phyloP scores from a whole-genome alignment of 2,329 filamentous ascomycete species.

The Fusarium sp. region DNA sequence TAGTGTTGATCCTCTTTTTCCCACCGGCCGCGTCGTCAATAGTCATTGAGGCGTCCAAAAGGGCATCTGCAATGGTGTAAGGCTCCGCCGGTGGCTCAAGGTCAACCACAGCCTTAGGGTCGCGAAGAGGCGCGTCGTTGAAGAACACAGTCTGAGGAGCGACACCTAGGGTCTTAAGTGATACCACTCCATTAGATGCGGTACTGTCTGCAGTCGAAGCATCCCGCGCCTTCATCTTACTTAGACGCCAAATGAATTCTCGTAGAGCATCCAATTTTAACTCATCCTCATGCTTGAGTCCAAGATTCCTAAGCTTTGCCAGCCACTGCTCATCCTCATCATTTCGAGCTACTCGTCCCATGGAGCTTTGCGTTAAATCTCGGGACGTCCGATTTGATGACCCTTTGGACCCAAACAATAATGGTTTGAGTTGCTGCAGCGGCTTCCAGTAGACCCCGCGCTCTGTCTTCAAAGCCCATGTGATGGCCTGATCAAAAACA shows the following conservation, averaged over 20 bases:
- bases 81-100: slow-evolving; percentile 58
- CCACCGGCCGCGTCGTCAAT: slow-evolving; percentile 77
- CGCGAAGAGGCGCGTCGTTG: slow-evolving; percentile 76
- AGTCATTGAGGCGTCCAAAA: slow-evolving; percentile 91
- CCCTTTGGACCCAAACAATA: slow-evolving; percentile 72
- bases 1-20: slow-evolving; percentile 65
- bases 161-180: slow-evolving; percentile 80
- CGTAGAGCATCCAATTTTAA: slow-evolving; percentile 86
- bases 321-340: slow-evolving; percentile 97
- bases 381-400: slow-evolving; percentile 68
- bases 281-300: slow-evolving; percentile 86
- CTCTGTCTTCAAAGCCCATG: slow-evolving; percentile 87
- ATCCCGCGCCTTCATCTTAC: slow-evolving; percentile 75
- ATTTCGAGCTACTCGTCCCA: slow-evolving; percentile 78
- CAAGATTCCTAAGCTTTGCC: slow-evolving; percentile 84
- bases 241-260: slow-evolving; percentile 92
- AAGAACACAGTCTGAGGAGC: slow-evolving; percentile 93
- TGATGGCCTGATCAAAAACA: slow-evolving; percentile 86
- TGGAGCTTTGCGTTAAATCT: slow-evolving; percentile 67
- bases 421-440: slow-evolving; percentile 73
- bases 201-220: slow-evolving; percentile 54
- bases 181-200: slow-evolving; percentile 66
- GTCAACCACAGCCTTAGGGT: slow-evolving; percentile 53
- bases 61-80: slow-evolving; percentile 89
- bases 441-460: slow-evolving; percentile 90